Conservation (phyloP, 176 grass and related monocot genomes). For the Aegilops bicornis region DNA sequence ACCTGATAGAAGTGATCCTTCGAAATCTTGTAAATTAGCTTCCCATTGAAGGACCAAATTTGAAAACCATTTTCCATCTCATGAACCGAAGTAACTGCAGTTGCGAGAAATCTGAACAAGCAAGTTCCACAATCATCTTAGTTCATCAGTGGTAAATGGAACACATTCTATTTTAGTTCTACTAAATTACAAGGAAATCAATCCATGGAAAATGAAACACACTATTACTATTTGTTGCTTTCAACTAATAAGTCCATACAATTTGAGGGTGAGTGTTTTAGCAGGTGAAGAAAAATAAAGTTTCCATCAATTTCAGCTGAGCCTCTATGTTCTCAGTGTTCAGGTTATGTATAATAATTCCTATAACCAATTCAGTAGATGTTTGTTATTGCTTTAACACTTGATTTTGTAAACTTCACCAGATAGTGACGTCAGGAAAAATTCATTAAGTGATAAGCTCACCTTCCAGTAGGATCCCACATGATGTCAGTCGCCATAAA, state of each 20-base stretch:
- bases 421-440: too few species aligned
- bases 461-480: constrained; percentile 96
- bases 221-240: too few species aligned
- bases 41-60: constrained; percentile 88
- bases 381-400: neutral
- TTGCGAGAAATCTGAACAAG: constrained; percentile 66
- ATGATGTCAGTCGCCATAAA: constrained; percentile 76
- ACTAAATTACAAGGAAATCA: neutral
- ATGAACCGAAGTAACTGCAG: constrained; percentile 83
- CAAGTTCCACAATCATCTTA: neutral
- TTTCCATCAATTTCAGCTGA: neutral
- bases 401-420: too few species aligned
- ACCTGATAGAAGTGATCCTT: constrained; percentile 92
- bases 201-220: neutral
- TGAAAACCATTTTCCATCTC: constrained; percentile 96
- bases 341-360: neutral
- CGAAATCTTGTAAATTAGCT: constrained; percentile 40
- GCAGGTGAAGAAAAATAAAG: too few species aligned
- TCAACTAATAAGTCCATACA: neutral
- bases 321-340: neutral
- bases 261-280: neutral
- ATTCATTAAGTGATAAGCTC: neutral
- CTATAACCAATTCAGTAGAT: neutral
- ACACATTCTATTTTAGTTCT: too few species aligned
- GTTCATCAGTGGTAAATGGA: neutral